Percentiles rank a stretch among this genome's conserved stretches.
Conservation (phyloP, 257 asterid genomes). For the Henckelia pumila region DNA sequence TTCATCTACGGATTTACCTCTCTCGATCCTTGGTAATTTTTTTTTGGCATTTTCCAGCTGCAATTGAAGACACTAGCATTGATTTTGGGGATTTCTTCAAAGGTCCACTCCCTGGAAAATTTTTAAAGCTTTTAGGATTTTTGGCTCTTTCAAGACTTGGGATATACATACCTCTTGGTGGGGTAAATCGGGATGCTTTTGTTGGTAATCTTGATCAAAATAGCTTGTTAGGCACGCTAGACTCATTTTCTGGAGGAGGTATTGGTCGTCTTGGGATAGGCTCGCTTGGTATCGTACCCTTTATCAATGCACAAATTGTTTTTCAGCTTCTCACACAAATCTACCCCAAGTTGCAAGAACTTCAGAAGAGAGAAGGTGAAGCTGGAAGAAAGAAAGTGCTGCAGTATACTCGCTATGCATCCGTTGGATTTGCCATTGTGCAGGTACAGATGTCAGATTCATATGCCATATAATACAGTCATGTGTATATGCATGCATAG, state of each 20-base stretch:
- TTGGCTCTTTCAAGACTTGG: slow-evolving; percentile 91
- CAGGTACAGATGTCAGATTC: slow-evolving; percentile 53
- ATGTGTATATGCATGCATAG: background rate
- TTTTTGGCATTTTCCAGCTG: slow-evolving; percentile 76
- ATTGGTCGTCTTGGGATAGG: slow-evolving; percentile 97
- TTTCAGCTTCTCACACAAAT: slow-evolving; percentile 96
- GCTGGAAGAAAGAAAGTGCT: slow-evolving; percentile 95
- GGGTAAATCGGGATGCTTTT: slow-evolving; percentile 91
- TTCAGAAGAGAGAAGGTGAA: slow-evolving; percentile 93
- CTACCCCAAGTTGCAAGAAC: slow-evolving; percentile 94
- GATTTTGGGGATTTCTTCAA: slow-evolving; percentile 97
- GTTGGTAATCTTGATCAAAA: slow-evolving; percentile 86
- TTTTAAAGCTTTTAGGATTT: slow-evolving; percentile 85
- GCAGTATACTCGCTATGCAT: slow-evolving; percentile 98
- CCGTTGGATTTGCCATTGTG: slow-evolving; percentile 94
- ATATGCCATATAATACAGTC: slow-evolving; percentile 3
- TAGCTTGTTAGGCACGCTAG: slow-evolving; percentile 86
- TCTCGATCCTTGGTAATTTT: slow-evolving; percentile 54
- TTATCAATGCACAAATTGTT: slow-evolving; percentile 94
- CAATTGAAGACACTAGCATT: slow-evolving; percentile 94
- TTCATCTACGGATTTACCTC: slow-evolving; percentile 37
- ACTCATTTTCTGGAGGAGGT: slow-evolving; percentile 98
- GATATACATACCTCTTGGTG: slow-evolving; percentile 94
- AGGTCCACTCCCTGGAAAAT: slow-evolving; percentile 95
- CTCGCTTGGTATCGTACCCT: slow-evolving; percentile 96